Percentiles rank a stretch among this genome's conserved stretches.
phyloP scores from a whole-genome alignment of 139 green algal genomes.

The Chlorella sp. region DNA sequence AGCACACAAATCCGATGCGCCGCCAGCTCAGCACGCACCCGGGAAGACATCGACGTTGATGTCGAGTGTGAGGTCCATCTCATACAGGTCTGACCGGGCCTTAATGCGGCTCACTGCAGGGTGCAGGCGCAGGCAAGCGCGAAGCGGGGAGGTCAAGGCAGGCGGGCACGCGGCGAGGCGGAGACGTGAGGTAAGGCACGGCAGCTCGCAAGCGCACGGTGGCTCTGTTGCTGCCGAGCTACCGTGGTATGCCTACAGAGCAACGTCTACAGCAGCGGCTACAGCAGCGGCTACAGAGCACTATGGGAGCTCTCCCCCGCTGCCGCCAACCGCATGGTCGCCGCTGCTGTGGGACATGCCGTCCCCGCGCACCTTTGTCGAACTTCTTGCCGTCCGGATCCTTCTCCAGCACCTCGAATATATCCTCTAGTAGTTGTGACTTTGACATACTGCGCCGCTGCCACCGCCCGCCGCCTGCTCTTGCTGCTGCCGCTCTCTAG shows the following conservation, averaged over 20 bases:
- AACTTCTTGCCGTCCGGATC: constrained; percentile 98
- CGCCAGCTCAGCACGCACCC: not conserved
- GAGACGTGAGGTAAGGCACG: not conserved
- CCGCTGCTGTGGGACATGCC: too few relatives aligned
- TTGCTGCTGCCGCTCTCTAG: not conserved
- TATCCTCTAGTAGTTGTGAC: constrained; percentile 86
- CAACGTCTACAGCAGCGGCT: not conserved
- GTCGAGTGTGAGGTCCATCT: constrained; percentile 94
- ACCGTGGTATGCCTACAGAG: too few relatives aligned
- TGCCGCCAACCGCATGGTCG: too few relatives aligned
- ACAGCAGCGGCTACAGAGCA: not conserved
- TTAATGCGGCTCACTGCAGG: constrained; percentile 88
- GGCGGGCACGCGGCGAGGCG: not conserved
- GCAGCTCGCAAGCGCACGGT: too few relatives aligned
- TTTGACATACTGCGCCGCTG: constrained; percentile 22
- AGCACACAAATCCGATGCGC: not conserved
- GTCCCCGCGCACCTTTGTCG: constrained; percentile 83
- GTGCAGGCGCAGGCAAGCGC: not conserved
- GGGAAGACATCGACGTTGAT: constrained; percentile 96
- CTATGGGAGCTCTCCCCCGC: too few relatives aligned
- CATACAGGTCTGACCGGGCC: constrained; percentile 86
- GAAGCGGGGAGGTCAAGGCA: not conserved
- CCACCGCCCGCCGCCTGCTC: not conserved
- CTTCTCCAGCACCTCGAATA: constrained; percentile 90
- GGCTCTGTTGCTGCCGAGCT: too few relatives aligned